phyloP scores from a whole-genome alignment of 352 stramenopile genomes.

The Phytophthora parvispora region DNA sequence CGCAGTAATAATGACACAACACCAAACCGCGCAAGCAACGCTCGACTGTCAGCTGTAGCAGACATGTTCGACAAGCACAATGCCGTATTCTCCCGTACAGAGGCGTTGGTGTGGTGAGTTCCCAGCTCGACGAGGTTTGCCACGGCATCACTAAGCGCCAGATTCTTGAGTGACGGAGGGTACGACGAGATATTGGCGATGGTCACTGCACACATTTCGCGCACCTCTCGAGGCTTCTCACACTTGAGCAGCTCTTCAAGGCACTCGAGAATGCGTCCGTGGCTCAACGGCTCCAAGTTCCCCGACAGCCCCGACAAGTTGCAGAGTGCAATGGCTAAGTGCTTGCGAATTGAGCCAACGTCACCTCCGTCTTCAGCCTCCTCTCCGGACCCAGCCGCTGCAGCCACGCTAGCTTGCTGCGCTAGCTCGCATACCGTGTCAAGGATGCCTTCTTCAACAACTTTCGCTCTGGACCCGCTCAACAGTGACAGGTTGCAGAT shows the following conservation, averaged over 20 bases:
- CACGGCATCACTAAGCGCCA: conserved; percentile 72
- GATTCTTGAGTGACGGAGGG: conserved; percentile 66
- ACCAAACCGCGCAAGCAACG: conserved; percentile 66
- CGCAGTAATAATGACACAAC: conserved; percentile 78
- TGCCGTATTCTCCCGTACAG: conserved; percentile 80
- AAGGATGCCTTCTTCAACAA: conserved; percentile 84
- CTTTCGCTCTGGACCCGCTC: conserved; percentile 71
- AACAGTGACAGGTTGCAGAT: conserved; percentile 87
- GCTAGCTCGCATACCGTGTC: conserved; percentile 79
- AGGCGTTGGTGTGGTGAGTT: conserved; percentile 45
- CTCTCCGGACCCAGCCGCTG: conserved; percentile 5
- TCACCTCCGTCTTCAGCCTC: conserved; percentile 30
- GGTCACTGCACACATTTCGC: conserved; percentile 75
- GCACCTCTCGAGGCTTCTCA: conserved; percentile 69
- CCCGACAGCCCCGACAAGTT: conserved; percentile 81
- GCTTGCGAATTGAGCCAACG: conserved; percentile 48
- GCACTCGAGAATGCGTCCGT: conserved; percentile 75
- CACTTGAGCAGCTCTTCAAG: conserved; percentile 81
- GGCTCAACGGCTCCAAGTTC: conserved; percentile 78
- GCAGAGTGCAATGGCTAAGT: conserved; percentile 79
- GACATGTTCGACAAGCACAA: conserved; percentile 84
- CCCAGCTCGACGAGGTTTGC: conserved; percentile 76
- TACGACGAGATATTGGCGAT: conserved; percentile 85
- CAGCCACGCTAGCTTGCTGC: conserved; percentile 35
- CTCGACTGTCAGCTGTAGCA: conserved; percentile 62